These are phyloP conservation scores for Hevea brasiliensis DNA, from an alignment of 345 rosid genomes.

Conservation along the genomic window DNA sequence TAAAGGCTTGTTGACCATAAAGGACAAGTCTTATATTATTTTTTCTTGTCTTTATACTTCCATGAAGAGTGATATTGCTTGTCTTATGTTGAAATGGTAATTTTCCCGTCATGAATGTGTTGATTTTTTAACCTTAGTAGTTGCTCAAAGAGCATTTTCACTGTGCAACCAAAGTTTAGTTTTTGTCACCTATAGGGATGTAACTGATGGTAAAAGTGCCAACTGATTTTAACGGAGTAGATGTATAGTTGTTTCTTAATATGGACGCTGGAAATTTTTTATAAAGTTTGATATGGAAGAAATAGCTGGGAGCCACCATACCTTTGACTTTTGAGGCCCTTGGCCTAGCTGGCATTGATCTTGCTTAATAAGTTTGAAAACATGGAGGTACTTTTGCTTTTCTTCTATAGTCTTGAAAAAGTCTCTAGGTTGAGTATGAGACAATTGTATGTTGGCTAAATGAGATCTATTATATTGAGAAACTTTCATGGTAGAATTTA, in stretches of 20 bases:
- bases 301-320: neutral
- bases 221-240: no score
- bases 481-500: no score
- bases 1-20: neutral
- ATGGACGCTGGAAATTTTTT: neutral
- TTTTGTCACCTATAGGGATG: no score
- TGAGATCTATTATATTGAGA: no score
- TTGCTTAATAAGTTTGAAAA: neutral
- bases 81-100: neutral
- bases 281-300: neutral
- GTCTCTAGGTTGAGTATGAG: neutral
- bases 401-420: neutral
- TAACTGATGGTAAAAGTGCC: no score
- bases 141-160: no score
- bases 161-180: no score
- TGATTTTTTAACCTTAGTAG: no score
- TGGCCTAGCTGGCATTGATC: neutral
- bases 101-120: neutral
- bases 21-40: neutral
- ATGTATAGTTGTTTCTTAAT: neutral
- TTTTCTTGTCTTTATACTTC: neutral
- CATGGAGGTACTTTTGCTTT: neutral
- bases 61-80: constrained; percentile 1
- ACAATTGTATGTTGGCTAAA: neutral
- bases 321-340: neutral